Conservation (phyloP, 2,329 filamentous ascomycete genomes). For the Anthostomella pinea region DNA sequence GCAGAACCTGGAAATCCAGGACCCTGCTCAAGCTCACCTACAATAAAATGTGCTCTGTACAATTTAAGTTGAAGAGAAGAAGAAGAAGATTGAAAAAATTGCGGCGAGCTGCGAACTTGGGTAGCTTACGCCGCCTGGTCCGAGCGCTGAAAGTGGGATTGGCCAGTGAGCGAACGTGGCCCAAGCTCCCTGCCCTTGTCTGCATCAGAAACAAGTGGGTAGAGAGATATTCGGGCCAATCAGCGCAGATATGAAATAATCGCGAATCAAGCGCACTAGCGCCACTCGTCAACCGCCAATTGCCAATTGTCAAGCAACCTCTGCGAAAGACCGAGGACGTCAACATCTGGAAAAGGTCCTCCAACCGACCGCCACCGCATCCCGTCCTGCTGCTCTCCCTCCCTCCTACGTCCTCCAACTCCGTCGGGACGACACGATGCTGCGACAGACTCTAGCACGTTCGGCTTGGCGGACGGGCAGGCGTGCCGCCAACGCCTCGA, state of each 20-base stretch:
- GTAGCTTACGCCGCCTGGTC: not conserved
- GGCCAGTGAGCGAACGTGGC: conserved; percentile 5
- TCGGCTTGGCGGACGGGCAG: conserved; percentile 65
- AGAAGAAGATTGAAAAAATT: conserved; percentile 36
- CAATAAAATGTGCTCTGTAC: conserved; percentile 70
- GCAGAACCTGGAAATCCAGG: conserved; percentile 38
- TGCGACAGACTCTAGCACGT: conserved; percentile 65
- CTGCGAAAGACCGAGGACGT: conserved; percentile 17
- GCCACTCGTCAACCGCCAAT: conserved; percentile 7
- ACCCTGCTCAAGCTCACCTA: conserved; percentile 61
- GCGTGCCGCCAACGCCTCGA: conserved; percentile 59
- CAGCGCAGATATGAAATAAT: conserved; percentile 25
- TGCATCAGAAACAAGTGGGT: conserved; percentile 7
- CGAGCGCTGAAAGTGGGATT: conserved; percentile 7
- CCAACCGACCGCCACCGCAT: conserved; percentile 23
- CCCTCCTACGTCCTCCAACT: conserved; percentile 38
- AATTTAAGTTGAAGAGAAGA: conserved; percentile 53
- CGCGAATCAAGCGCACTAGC: conserved; percentile 25
- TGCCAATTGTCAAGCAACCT: not conserved
- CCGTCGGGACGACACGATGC: conserved; percentile 64
- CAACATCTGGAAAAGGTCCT: conserved; percentile 20
- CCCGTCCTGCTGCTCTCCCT: conserved; percentile 29
- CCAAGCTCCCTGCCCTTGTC: conserved; percentile 5
- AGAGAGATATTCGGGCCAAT: conserved; percentile 17
- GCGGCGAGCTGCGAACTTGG: not conserved